phyloP scores from a whole-genome alignment of 148 eudicot genomes.

The Pharnaceum exiguum region DNA sequence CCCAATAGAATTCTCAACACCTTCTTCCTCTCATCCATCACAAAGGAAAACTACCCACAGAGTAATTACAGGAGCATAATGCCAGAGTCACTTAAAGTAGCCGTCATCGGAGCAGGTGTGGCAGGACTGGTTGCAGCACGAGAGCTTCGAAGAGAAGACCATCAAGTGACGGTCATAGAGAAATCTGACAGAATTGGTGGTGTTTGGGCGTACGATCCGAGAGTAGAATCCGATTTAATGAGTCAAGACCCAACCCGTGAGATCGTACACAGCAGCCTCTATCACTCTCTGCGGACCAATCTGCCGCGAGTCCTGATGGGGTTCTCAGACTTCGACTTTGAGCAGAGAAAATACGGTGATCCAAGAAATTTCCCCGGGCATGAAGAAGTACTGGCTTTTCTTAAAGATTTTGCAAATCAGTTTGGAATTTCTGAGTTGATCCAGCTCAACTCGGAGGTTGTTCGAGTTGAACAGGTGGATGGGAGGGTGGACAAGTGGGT shows the following conservation, averaged over 20 bases:
- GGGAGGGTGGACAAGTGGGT: slow-evolving; percentile 31
- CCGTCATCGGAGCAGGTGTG: slow-evolving; percentile 58
- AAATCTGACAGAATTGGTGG: slow-evolving; percentile 45
- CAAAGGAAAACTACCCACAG: neutral
- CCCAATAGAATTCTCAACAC: too few relatives aligned
- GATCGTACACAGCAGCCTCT: slow-evolving; percentile 44
- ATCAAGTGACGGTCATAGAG: slow-evolving; percentile 35
- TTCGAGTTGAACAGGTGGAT: slow-evolving; percentile 39
- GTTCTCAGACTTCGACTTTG: slow-evolving; percentile 42
- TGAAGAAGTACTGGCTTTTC: slow-evolving; percentile 39
- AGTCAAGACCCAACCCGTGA: slow-evolving; percentile 33
- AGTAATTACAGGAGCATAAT: neutral
- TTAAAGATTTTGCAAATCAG: slow-evolving; percentile 39
- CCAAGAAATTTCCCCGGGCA: slow-evolving; percentile 48
- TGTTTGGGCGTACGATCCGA: slow-evolving; percentile 47
- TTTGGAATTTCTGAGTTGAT: slow-evolving; percentile 38
- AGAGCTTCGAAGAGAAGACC: slow-evolving; percentile 39
- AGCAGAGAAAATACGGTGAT: slow-evolving; percentile 24
- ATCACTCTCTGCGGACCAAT: slow-evolving; percentile 46
- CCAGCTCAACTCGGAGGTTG: slow-evolving; percentile 40
- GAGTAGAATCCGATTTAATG: slow-evolving; percentile 38
- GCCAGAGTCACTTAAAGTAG: slow-evolving; percentile 21
- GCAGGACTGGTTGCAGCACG: slow-evolving; percentile 42
- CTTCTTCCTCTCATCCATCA: too few relatives aligned
- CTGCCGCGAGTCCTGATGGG: slow-evolving; percentile 48